Evolutionary conservation across 1,139 yeast species (phyloP).

Genomic region (Lodderomyces jiufengensis): DNA sequence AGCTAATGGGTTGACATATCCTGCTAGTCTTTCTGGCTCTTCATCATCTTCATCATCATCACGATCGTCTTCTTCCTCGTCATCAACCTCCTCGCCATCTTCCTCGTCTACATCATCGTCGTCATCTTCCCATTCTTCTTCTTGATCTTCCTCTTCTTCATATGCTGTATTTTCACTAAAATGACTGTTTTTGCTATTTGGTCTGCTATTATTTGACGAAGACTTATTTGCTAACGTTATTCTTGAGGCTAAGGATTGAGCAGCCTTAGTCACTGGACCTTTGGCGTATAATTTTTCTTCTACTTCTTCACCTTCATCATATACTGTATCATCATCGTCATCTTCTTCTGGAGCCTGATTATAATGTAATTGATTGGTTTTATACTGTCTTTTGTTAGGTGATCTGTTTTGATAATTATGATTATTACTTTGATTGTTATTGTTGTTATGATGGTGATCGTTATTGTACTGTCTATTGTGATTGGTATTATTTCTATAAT

Average conservation of each 20-base stretch:
- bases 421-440: not conserved
- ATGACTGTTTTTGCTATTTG: slow-evolving; percentile 1
- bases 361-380: not conserved
- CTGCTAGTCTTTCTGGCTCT: slow-evolving; percentile 6
- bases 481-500: not conserved
- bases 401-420: not conserved
- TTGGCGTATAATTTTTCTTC: slow-evolving; percentile 3
- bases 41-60: slow-evolving; percentile 6
- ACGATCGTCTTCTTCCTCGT: slow-evolving; percentile 3
- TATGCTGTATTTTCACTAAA: not conserved
- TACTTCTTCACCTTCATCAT: slow-evolving; percentile 13
- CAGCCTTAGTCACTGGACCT: slow-evolving; percentile 27
- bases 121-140: slow-evolving; percentile 2
- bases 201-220: too few relatives aligned
- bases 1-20: slow-evolving; percentile 19
- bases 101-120: slow-evolving; percentile 13
- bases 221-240: slow-evolving; percentile 8
- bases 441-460: not conserved
- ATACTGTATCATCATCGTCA: not conserved
- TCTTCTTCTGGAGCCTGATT: not conserved
- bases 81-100: slow-evolving; percentile 13
- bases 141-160: not conserved
- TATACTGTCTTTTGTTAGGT: too few relatives aligned
- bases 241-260: slow-evolving; percentile 25
- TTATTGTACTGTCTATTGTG: too few relatives aligned